Evolutionary conservation across 2,329 filamentous ascomycete species (phyloP).

Genomic region (Colletotrichum lini): DNA sequence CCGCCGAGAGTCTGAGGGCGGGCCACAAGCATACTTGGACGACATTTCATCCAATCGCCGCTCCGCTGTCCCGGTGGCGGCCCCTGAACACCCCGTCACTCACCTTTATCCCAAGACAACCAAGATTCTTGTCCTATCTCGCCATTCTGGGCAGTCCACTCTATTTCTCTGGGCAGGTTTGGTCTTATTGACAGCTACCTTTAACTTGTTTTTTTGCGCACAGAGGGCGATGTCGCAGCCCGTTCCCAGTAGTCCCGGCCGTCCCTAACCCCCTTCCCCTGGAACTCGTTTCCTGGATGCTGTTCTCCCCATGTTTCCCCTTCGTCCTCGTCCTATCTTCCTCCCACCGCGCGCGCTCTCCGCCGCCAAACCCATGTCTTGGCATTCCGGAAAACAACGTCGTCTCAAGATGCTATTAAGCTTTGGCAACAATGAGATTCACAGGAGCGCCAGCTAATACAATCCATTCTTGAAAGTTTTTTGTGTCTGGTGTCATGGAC

Average conservation of each 20-base stretch:
- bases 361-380: slow-evolving; percentile 15
- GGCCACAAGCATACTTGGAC: slow-evolving; percentile 9
- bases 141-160: slow-evolving; percentile 30
- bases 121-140: slow-evolving; percentile 28
- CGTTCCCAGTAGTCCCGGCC: slow-evolving; percentile 12
- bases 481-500: background rate
- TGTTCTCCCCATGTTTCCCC: background rate
- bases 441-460: background rate
- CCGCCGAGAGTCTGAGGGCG: slow-evolving; percentile 26
- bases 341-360: slow-evolving; percentile 2
- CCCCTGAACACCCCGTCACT: slow-evolving; percentile 24
- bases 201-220: background rate
- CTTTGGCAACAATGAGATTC: background rate
- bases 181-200: background rate
- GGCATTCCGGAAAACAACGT: slow-evolving; percentile 14
- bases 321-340: slow-evolving; percentile 8
- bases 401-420: background rate
- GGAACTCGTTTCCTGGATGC: background rate
- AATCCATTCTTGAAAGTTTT: background rate
- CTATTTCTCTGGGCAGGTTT: slow-evolving; percentile 28
- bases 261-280: background rate
- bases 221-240: background rate
- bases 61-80: background rate
- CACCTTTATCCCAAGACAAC: slow-evolving; percentile 20
- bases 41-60: slow-evolving; percentile 10